Conservation (phyloP, 2,329 filamentous ascomycete species). For the Talaromyces rugulosus region DNA sequence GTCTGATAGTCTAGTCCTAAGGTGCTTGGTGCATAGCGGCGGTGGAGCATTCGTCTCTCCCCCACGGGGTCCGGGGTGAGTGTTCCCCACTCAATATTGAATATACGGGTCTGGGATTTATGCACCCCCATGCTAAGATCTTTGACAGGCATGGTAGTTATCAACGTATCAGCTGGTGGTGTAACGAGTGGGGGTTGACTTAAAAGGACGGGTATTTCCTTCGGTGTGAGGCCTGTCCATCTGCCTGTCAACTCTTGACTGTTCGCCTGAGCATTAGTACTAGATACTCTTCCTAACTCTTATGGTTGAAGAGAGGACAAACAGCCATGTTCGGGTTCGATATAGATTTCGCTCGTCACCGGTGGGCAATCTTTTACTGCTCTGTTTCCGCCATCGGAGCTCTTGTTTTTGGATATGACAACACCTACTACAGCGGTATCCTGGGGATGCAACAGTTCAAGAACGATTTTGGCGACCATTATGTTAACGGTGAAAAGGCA, state of each 20-base stretch:
- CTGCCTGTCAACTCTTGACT: not conserved
- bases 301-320: not conserved
- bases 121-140: not conserved
- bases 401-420: constrained; percentile 4
- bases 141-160: not conserved
- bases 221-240: not conserved
- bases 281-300: not conserved
- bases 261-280: not conserved
- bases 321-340: not conserved
- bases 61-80: not conserved
- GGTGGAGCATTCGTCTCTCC: not conserved
- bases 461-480: not conserved
- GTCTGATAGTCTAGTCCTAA: not conserved
- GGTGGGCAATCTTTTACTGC: constrained; percentile 1
- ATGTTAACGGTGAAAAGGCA: not conserved
- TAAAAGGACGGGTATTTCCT: not conserved
- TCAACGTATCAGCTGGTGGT: not conserved
- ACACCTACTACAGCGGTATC: constrained; percentile 4
- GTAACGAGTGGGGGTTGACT: not conserved
- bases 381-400: constrained; percentile 1
- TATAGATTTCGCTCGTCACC: not conserved
- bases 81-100: not conserved
- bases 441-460: constrained; percentile 2
- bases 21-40: not conserved
- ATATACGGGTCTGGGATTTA: not conserved